Evolutionary conservation across 1,284 basidiomycete species (phyloP).

Genomic region (Abortiporus biennis): DNA sequence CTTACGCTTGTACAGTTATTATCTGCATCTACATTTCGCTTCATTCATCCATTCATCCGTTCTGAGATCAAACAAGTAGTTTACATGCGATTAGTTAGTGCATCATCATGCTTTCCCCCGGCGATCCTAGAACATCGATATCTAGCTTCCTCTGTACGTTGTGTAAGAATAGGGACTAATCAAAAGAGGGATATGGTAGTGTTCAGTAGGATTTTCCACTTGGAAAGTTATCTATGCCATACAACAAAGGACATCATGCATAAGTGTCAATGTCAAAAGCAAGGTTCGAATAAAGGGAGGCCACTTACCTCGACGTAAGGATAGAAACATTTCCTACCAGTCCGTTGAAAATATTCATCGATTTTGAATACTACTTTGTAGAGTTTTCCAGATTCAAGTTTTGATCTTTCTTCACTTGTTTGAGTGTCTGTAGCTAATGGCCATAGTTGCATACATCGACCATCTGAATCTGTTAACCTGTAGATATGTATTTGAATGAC

Average conservation of each 20-base stretch:
- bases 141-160: conserved; percentile 82
- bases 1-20: too few relatives aligned
- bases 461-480: conserved; percentile 78
- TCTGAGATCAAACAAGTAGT: too few relatives aligned
- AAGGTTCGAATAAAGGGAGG: neutral
- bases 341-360: conserved; percentile 72
- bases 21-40: too few relatives aligned
- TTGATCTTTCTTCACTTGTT: conserved; percentile 30
- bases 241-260: neutral
- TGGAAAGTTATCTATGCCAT: conserved; percentile 65
- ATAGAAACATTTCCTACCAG: conserved; percentile 70
- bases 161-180: conserved; percentile 92
- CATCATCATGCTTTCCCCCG: too few relatives aligned
- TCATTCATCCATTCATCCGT: too few relatives aligned
- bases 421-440: conserved; percentile 34
- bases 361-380: conserved; percentile 88
- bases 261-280: neutral
- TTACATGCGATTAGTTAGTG: too few relatives aligned
- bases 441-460: conserved; percentile 72
- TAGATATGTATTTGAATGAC: neutral
- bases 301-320: conserved; percentile 76
- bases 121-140: too few relatives aligned
- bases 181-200: conserved; percentile 88
- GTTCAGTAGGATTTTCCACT: conserved; percentile 64
- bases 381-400: conserved; percentile 42